Base-by-base conservation (phyloP, 768 basidiomycete species). In the Gyrodon lividus region DNA sequence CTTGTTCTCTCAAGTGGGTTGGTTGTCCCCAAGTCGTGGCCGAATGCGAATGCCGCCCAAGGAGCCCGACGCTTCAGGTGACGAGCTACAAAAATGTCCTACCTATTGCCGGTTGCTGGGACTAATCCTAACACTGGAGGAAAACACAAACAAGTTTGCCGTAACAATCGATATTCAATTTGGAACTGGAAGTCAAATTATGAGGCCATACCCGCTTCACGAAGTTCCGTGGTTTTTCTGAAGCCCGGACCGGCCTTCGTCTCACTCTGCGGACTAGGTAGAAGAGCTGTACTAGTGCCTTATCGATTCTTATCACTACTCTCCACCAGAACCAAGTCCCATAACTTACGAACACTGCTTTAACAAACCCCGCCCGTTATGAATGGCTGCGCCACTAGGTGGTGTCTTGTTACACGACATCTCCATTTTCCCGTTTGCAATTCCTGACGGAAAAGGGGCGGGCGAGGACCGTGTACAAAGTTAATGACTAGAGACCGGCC, bases 361-460 rank as follows among this genome's bases (percentile, higher is more conserved):
- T 34, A 77, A 50, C 16, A 77, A 47, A 8, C 24, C 24, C 24
- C 0, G 53, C 59, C n/a, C n/a, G n/a, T n/a, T n/a, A n/a, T n/a
- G n/a, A n/a, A n/a, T n/a, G n/a, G n/a, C n/a, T n/a, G n/a, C n/a
- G n/a, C n/a, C n/a, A n/a, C n/a, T n/a, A n/a, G n/a, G n/a, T n/a
- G n/a, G n/a, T n/a, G n/a, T n/a, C n/a, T n/a, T n/a, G n/a, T n/a
- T n/a, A n/a, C n/a, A n/a, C n/a, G n/a, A n/a, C n/a, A n/a, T n/a
- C n/a, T n/a, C n/a, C n/a, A n/a, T n/a, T n/a, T n/a, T n/a, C n/a
- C n/a, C n/a, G n/a, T n/a, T n/a, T n/a, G n/a, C n/a, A n/a, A n/a
- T n/a, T n/a, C n/a, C n/a, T n/a, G n/a, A n/a, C n/a, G n/a, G n/a
- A n/a, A n/a, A n/a, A n/a, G n/a, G n/a, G n/a, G n/a, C n/a, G n/a